Evolutionary conservation across 2,329 filamentous ascomycete genomes (phyloP).

Genomic region (Saccharata proteae): DNA sequence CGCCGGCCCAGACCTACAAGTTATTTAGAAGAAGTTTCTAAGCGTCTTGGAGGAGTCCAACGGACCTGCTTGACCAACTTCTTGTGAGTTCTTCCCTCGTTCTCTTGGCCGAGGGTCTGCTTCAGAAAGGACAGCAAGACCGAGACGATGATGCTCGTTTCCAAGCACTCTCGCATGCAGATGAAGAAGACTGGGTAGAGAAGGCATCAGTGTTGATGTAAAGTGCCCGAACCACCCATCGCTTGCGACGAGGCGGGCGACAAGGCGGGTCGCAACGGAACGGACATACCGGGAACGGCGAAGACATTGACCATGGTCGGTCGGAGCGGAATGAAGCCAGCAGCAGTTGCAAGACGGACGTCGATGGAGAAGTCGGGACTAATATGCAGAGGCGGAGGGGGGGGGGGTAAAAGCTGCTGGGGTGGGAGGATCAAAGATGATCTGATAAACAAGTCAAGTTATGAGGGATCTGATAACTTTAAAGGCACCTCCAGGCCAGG

Average conservation of each 20-base stretch:
- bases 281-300: slow-evolving; percentile 50
- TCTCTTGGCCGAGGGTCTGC: slow-evolving; percentile 58
- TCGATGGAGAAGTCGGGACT: slow-evolving; percentile 9
- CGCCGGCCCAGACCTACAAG: slow-evolving; percentile 54
- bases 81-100: slow-evolving; percentile 53
- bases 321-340: not conserved
- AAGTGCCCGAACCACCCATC: too few species aligned
- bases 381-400: too few species aligned
- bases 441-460: too few species aligned
- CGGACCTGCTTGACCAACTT: slow-evolving; percentile 51
- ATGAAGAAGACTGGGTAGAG: slow-evolving; percentile 62
- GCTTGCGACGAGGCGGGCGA: too few species aligned
- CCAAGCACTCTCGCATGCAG: slow-evolving; percentile 73
- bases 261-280: not conserved
- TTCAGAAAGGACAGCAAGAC: slow-evolving; percentile 79
- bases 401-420: too few species aligned
- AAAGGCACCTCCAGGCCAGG: too few species aligned
- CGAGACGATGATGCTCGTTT: slow-evolving; percentile 75
- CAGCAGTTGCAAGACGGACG: too few species aligned
- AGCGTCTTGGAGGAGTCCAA: not conserved
- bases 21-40: not conserved
- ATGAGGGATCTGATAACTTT: too few species aligned
- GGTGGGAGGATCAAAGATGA: too few species aligned
- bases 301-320: slow-evolving; percentile 54
- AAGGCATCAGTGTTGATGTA: too few species aligned